Percentiles rank a stretch among this genome's conserved stretches.
Evolutionary conservation across 176 grass and related monocot species (phyloP).

Genomic region (Saccharum spontaneum): DNA sequence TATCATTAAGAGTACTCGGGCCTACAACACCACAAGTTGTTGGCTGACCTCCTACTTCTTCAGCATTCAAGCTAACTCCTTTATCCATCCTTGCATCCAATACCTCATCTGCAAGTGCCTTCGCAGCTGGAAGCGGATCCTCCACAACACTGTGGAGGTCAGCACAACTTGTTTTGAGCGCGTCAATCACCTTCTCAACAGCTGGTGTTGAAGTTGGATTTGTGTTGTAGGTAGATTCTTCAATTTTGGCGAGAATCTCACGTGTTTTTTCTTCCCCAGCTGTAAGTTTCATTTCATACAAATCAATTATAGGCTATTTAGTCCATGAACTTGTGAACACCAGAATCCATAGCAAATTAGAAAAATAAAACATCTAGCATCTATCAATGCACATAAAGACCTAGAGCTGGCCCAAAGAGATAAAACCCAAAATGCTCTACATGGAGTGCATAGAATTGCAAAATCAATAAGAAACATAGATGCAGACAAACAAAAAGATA

Average conservation of each 20-base stretch:
- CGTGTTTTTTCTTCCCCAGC: conserved; percentile 27
- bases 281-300: conserved; percentile 31
- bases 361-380: background rate
- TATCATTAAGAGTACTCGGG: conserved; percentile 10
- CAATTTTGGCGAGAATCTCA: conserved; percentile 26
- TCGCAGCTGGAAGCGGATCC: conserved; percentile 60
- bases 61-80: conserved; percentile 2
- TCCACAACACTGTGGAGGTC: conserved; percentile 42
- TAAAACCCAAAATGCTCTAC: background rate
- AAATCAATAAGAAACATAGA: background rate
- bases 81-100: conserved; percentile 37
- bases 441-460: background rate
- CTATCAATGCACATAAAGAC: background rate
- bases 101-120: conserved; percentile 44
- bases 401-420: background rate
- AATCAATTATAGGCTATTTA: background rate
- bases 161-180: conserved; percentile 51
- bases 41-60: background rate
- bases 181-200: conserved; percentile 38
- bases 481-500: conserved; percentile 1
- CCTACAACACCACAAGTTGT: conserved; percentile 11
- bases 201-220: conserved; percentile 43
- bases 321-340: background rate
- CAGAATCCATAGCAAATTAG: background rate
- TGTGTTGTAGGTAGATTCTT: background rate